Evolutionary conservation across 164 flowering plant genomes (phyloP).

Genomic region (Tetracentron sinense): DNA sequence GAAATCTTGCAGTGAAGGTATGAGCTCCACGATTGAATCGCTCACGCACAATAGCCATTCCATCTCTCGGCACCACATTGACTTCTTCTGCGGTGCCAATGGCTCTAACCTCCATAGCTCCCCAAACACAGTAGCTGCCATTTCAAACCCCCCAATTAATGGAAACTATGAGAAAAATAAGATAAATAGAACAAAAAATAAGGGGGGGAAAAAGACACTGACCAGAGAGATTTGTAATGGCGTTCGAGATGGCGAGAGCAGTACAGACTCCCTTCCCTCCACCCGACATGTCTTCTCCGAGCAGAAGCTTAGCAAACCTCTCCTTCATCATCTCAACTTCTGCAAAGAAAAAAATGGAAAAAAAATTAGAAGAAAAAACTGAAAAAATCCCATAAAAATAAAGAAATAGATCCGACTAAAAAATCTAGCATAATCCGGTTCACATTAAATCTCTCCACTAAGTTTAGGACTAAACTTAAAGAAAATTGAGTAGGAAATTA

Average conservation of each 20-base stretch:
- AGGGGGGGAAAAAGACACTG: too few species aligned
- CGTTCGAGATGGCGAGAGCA: constrained; percentile 81
- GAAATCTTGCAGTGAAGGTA: constrained; percentile 61
- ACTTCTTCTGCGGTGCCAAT: constrained; percentile 51
- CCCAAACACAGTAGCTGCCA: constrained; percentile 74
- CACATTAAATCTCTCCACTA: too few species aligned
- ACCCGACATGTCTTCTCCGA: constrained; percentile 92
- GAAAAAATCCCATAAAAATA: neutral
- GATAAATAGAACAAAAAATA: neutral
- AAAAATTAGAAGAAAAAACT: too few species aligned
- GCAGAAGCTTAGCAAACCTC: constrained; percentile 71
- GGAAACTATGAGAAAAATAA: neutral
- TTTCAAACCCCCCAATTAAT: too few species aligned
- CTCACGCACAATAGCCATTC: constrained; percentile 75
- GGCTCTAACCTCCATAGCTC: constrained; percentile 84
- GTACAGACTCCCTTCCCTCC: constrained; percentile 80
- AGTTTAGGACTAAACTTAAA: too few species aligned
- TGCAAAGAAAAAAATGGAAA: constrained; percentile 27
- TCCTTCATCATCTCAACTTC: constrained; percentile 81
- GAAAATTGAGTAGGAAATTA: too few species aligned
- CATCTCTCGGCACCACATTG: constrained; percentile 80
- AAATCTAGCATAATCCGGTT: too few species aligned
- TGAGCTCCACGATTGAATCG: constrained; percentile 70
- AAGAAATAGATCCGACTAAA: too few species aligned
- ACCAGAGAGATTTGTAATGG: constrained; percentile 83